Base-by-base conservation (phyloP, 495 filamentous ascomycete species). In the Friedmanniomyces simplex region DNA sequence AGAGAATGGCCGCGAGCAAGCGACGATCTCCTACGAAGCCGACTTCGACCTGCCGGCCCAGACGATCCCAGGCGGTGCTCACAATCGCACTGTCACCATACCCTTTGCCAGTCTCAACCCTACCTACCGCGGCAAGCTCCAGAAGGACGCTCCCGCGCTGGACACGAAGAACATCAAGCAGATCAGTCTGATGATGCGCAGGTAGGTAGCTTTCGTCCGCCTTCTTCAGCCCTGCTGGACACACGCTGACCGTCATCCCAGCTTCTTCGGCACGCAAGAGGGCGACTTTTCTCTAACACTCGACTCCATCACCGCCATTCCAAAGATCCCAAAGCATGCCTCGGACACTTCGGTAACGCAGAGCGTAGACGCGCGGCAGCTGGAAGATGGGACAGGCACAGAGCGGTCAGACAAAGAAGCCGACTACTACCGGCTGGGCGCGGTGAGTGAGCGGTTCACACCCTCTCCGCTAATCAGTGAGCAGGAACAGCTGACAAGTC, bases 221-320 rank as follows among this genome's bases (percentile, higher is more conserved):
- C n/a, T n/a, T n/a, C n/a, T n/a, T n/a, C n/a, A n/a, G n/a, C n/a
- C n/a, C n/a, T n/a, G n/a, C n/a, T n/a, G n/a, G n/a, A n/a, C n/a
- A n/a, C n/a, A n/a, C n/a, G n/a, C n/a, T n/a, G n/a, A n/a, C n/a
- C n/a, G n/a, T n/a, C n/a, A 1, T 18, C 28, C 58, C 53, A 88
- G 84, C 65, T 89, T 88, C 71, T 91, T 91, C 63, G 87, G 83
- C 10, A 74, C 77, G 0, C 87, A 90, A 68, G 72, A 86, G 60
- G 87, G 87, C 16, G 69, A 76, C 12, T 93, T 91, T 58, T 70
- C 66, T 14, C 67, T 93, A 16, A 69, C 74, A 6, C 61, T 91
- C 20, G 63, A 59, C 7, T 79, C 76, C 1, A 78, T 85, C 49
- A 66, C 72, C 6, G 73, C 76, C 0, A 45, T 76, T 43, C 62